Conservation (phyloP, 805 yeast genomes). For the Helenozyma rhizophorensis region DNA sequence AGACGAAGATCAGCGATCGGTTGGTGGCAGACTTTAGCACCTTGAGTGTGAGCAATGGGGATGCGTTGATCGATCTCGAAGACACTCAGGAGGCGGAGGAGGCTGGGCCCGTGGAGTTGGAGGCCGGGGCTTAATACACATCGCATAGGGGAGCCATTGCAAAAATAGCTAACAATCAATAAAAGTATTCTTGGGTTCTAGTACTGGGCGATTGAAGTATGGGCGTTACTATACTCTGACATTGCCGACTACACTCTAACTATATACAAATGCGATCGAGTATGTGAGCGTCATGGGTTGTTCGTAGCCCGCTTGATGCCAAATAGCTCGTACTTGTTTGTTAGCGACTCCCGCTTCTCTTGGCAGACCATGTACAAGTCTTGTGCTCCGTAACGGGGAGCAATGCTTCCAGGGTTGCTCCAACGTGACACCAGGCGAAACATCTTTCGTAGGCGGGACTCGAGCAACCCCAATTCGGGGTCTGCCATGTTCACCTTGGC, state of each 20-base stretch:
- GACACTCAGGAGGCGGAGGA: conserved; percentile 2
- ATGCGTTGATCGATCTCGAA: conserved; percentile 17
- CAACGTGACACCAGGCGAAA: conserved; percentile 24
- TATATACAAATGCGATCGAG: too few relatives aligned
- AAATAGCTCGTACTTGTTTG: conserved; percentile 13
- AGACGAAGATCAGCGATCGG: conserved; percentile 57
- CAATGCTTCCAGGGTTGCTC: conserved; percentile 7
- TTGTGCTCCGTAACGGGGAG: conserved; percentile 3
- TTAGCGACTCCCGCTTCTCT: conserved; percentile 7
- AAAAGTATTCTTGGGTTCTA: too few relatives aligned
- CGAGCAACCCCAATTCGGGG: conserved; percentile 25
- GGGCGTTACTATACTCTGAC: too few relatives aligned
- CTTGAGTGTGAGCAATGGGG: conserved; percentile 16
- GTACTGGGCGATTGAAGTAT: too few relatives aligned
- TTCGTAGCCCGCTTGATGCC: conserved; percentile 5
- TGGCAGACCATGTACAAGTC: conserved; percentile 28
- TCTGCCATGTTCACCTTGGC: conserved; percentile 22
- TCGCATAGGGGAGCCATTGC: too few relatives aligned
- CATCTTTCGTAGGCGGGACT: conserved; percentile 19
- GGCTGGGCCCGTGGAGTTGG: conserved; percentile 1
- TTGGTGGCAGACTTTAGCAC: conserved; percentile 40
- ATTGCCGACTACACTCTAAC: too few relatives aligned
- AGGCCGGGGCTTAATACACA: conserved; percentile 2
- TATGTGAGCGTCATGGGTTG: too few relatives aligned
- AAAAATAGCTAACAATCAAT: too few relatives aligned